A percentile compares a stretch with the other conserved stretches of the same genome.
Evolutionary conservation across 2,329 filamentous ascomycete genomes (phyloP).

Genomic region (Phoma sp.): DNA sequence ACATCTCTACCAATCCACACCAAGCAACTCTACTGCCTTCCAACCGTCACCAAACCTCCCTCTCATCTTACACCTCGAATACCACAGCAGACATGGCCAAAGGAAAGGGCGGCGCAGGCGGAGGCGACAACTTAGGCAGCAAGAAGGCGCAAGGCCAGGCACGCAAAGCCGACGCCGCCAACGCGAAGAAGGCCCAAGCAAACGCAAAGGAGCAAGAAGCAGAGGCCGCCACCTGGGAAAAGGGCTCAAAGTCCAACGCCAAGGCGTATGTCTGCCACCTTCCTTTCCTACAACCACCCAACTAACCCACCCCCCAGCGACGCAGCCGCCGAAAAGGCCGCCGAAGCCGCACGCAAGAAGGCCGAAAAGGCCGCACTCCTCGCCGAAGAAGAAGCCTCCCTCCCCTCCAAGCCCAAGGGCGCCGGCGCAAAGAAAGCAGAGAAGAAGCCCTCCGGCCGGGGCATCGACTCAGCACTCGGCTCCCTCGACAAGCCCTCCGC

Average conservation of each 20-base stretch:
- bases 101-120: conserved; percentile 63
- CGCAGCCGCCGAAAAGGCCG: conserved; percentile 81
- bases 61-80: neutral
- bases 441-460: conserved; percentile 58
- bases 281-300: neutral
- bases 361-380: conserved; percentile 86
- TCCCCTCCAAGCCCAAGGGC: conserved; percentile 67
- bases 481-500: conserved; percentile 56
- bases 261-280: conserved; percentile 74
- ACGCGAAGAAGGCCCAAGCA: conserved; percentile 75
- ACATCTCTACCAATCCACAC: neutral
- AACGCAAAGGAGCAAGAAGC: conserved; percentile 69
- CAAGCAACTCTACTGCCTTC: neutral
- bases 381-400: conserved; percentile 79
- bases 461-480: conserved; percentile 69
- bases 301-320: conserved; percentile 63
- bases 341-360: conserved; percentile 84
- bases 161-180: conserved; percentile 87
- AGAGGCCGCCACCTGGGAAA: conserved; percentile 80
- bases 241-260: conserved; percentile 80
- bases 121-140: conserved; percentile 67
- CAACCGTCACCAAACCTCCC: neutral
- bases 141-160: conserved; percentile 93
- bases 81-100: conserved; percentile 32
- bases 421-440: conserved; percentile 69